These are phyloP conservation scores for Cairneyella variabilis DNA, from an alignment of 495 filamentous ascomycete genomes.

Conservation along the genomic window DNA sequence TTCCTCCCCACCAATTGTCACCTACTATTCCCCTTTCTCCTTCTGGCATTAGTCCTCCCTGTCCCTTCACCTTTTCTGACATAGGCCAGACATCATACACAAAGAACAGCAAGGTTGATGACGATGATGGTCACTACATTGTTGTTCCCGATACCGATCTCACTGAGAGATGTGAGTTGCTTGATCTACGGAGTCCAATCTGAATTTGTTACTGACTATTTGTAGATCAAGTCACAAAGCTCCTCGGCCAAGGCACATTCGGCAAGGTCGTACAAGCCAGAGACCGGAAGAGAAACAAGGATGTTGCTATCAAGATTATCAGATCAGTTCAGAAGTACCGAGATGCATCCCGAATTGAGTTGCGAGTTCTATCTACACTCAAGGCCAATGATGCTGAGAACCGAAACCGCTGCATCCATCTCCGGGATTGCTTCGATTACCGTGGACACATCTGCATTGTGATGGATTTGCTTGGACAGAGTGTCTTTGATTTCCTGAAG, in stretches of 20 bases:
- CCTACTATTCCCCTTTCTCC: neutral
- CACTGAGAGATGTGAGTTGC: conserved; percentile 82
- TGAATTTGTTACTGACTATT: conserved; percentile 28
- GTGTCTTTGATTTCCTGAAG: conserved; percentile 98
- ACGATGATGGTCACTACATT: conserved; percentile 96
- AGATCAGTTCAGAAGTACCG: conserved; percentile 97
- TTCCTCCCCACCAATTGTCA: too few species aligned
- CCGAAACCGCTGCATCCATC: conserved; percentile 93
- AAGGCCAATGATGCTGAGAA: conserved; percentile 87
- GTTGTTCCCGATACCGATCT: conserved; percentile 77
- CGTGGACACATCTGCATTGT: conserved; percentile 98
- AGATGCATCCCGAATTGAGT: conserved; percentile 93
- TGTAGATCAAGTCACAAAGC: conserved; percentile 77
- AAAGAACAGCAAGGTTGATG: conserved; percentile 67
- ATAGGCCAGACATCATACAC: conserved; percentile 37
- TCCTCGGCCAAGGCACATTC: conserved; percentile 95
- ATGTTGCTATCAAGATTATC: conserved; percentile 96
- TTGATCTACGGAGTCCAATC: neutral
- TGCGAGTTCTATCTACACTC: conserved; percentile 86
- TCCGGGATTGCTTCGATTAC: conserved; percentile 96
- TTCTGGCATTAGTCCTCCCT: neutral
- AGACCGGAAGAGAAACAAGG: conserved; percentile 67
- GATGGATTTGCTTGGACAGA: conserved; percentile 92
- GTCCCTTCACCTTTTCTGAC: too few species aligned
- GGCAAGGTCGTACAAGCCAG: conserved; percentile 95